phyloP scores from a whole-genome alignment of 1,284 basidiomycete genomes.

The Ustilago sp. region DNA sequence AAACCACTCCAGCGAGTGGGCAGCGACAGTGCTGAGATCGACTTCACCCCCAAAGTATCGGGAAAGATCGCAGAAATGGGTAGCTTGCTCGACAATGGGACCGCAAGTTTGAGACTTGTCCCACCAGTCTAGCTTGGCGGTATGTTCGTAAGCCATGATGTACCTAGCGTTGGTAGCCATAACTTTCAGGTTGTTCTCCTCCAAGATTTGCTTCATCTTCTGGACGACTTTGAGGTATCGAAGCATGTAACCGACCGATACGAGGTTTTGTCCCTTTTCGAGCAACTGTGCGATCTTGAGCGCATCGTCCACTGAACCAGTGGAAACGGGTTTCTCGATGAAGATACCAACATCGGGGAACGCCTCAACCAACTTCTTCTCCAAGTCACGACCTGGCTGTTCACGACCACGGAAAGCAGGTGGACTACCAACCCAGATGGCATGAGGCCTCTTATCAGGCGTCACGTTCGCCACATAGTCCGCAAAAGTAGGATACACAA shows the following conservation, averaged over 20 bases:
- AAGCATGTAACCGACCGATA: slow-evolving; percentile 84
- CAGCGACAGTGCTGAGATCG: slow-evolving; percentile 82
- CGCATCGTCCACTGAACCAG: slow-evolving; percentile 76
- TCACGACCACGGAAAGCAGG: slow-evolving; percentile 81
- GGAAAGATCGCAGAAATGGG: slow-evolving; percentile 80
- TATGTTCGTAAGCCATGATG: slow-evolving; percentile 84
- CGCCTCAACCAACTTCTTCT: slow-evolving; percentile 86
- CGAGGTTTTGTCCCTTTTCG: slow-evolving; percentile 74
- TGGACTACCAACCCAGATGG: slow-evolving; percentile 90
- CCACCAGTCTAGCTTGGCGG: slow-evolving; percentile 91
- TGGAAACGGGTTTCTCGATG: slow-evolving; percentile 93
- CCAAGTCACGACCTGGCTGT: slow-evolving; percentile 80
- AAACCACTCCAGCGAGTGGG: slow-evolving; percentile 68
- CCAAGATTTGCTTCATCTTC: slow-evolving; percentile 93
- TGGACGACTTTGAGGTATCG: slow-evolving; percentile 78
- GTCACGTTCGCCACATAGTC: slow-evolving; percentile 82
- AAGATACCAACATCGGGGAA: slow-evolving; percentile 83
- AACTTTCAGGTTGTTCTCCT: slow-evolving; percentile 93
- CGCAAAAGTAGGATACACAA: slow-evolving; percentile 86
- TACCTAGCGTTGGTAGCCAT: slow-evolving; percentile 97
- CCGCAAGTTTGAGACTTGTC: slow-evolving; percentile 91
- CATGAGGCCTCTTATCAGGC: slow-evolving; percentile 72
- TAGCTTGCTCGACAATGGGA: slow-evolving; percentile 95
- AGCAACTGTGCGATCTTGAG: slow-evolving; percentile 69
- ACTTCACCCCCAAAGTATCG: slow-evolving; percentile 99